Conservation (phyloP, 2,329 filamentous ascomycete species). For the Cladophialophora psammophila region DNA sequence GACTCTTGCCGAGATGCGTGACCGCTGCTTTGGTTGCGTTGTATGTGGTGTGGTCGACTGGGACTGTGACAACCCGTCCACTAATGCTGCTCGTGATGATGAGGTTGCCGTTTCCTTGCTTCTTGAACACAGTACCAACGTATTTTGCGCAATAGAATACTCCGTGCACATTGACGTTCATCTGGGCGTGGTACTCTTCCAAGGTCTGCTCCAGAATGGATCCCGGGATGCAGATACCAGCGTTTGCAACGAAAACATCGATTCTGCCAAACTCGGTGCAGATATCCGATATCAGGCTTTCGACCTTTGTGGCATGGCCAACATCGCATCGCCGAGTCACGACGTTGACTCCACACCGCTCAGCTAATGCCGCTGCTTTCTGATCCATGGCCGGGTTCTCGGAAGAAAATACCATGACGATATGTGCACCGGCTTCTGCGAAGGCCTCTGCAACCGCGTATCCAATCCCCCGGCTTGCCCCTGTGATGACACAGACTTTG, state of each 20-base stretch:
- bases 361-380: not conserved
- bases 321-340: not conserved
- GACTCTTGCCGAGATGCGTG: slow-evolving; percentile 63
- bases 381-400: slow-evolving; percentile 39
- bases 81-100: slow-evolving; percentile 63
- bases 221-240: slow-evolving; percentile 62
- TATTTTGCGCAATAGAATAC: slow-evolving; percentile 56
- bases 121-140: slow-evolving; percentile 53
- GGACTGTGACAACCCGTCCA: slow-evolving; percentile 60
- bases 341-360: not conserved
- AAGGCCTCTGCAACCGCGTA: slow-evolving; percentile 49
- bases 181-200: slow-evolving; percentile 60
- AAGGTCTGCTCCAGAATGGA: slow-evolving; percentile 62
- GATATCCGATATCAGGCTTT: slow-evolving; percentile 46
- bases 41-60: slow-evolving; percentile 52
- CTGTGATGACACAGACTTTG: slow-evolving; percentile 41
- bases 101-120: slow-evolving; percentile 57
- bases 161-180: slow-evolving; percentile 63
- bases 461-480: slow-evolving; percentile 48
- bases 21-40: slow-evolving; percentile 65
- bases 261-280: slow-evolving; percentile 52
- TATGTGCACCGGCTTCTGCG: slow-evolving; percentile 50
- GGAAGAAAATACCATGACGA: slow-evolving; percentile 47
- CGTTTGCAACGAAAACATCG: slow-evolving; percentile 57
- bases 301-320: not conserved